Percentiles rank a stretch among this genome's conserved stretches.
Evolutionary conservation across 805 yeast genomes (phyloP).

Genomic region (Metschnikowia shivogae): DNA sequence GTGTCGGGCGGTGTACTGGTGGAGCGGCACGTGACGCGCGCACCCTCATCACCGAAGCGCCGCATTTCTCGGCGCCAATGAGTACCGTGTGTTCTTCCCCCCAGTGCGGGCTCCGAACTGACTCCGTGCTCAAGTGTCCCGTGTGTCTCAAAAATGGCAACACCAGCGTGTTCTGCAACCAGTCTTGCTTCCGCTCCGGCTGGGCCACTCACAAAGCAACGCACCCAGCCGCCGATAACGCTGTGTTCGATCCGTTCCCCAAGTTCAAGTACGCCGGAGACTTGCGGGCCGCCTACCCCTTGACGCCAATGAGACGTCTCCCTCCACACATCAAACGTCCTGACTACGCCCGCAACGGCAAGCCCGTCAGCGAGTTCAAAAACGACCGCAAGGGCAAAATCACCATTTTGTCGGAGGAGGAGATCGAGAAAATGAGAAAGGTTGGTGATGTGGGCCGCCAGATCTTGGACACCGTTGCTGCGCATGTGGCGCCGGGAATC

Average conservation of each 20-base stretch:
- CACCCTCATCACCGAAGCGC: too few species aligned
- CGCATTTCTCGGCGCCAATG: not conserved
- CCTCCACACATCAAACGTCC: constrained; percentile 72
- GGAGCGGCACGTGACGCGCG: not conserved
- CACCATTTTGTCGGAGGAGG: constrained; percentile 58
- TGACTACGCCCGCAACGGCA: constrained; percentile 79
- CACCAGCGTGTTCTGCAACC: constrained; percentile 70
- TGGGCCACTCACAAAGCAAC: constrained; percentile 72
- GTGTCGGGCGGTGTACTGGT: too few species aligned
- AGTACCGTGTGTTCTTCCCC: constrained; percentile 60
- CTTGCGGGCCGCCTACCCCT: constrained; percentile 76
- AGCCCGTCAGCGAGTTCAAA: constrained; percentile 72
- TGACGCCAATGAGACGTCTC: constrained; percentile 64
- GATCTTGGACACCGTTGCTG: constrained; percentile 84
- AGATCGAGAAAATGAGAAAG: constrained; percentile 67
- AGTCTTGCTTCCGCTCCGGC: constrained; percentile 70
- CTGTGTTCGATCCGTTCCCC: constrained; percentile 85
- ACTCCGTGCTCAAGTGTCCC: constrained; percentile 81
- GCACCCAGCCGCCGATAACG: constrained; percentile 56
- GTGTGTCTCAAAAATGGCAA: constrained; percentile 74
- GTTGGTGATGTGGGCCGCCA: constrained; percentile 81
- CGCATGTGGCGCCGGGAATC: constrained; percentile 77
- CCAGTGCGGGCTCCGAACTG: constrained; percentile 80
- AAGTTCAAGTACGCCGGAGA: constrained; percentile 68
- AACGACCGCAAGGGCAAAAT: constrained; percentile 67